Conservation (phyloP, 345 rosid species). For the Populus davidiana region DNA sequence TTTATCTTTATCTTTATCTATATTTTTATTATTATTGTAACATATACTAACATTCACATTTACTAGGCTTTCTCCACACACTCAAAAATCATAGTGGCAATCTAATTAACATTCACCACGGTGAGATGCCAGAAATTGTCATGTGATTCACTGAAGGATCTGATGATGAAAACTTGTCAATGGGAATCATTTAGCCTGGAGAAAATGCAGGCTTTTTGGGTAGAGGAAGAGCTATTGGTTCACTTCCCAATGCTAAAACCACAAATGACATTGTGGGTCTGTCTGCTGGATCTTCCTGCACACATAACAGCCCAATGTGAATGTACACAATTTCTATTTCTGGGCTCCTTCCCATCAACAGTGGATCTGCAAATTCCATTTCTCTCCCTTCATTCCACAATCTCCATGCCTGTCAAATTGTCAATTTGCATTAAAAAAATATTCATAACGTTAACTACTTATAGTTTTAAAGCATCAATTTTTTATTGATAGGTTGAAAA, state of each 20-base stretch:
- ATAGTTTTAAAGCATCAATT: background rate
- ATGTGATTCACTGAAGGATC: background rate
- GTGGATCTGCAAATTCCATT: background rate
- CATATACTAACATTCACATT: too few relatives aligned
- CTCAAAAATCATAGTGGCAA: background rate
- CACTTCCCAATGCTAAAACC: too few relatives aligned
- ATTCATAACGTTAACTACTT: background rate
- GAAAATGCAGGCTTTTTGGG: background rate
- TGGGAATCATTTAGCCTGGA: background rate
- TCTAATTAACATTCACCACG: slow-evolving; percentile 1
- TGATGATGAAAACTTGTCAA: background rate
- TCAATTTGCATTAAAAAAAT: background rate
- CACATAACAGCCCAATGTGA: background rate
- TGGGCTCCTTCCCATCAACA: background rate
- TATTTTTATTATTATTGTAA: too few relatives aligned
- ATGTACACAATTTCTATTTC: background rate
- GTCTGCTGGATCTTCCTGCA: background rate
- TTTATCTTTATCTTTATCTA: too few relatives aligned
- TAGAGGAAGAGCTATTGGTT: background rate
- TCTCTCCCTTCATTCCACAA: background rate
- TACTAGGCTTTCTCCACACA: too few relatives aligned
- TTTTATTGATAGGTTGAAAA: too few relatives aligned
- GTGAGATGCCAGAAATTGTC: background rate
- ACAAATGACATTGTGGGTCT: slow-evolving; percentile 4
- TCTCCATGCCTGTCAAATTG: background rate